Base-by-base conservation (phyloP, 1,284 basidiomycete species). In the Puccinia horiana region DNA sequence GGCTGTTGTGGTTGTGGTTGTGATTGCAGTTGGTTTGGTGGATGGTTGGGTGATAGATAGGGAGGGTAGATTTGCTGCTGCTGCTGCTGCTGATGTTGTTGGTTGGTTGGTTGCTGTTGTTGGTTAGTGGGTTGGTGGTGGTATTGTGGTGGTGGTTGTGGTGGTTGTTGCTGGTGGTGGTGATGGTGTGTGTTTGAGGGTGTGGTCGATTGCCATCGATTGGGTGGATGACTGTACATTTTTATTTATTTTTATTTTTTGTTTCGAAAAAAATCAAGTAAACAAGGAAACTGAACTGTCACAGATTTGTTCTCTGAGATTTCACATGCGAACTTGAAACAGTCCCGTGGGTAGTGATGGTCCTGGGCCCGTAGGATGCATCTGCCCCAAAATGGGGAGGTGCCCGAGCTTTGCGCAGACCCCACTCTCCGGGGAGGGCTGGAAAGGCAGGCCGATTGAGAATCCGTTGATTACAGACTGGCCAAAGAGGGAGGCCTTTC, bases 21-120 rank as follows among this genome's bases (percentile, higher is more conserved):
- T 40, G 4, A n/a, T 70, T 70, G 42, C 42, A 3, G 26, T 42
- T 63, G 61, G 40, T 42, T 6, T 42, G 9, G 35, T 40, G n/a
- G n/a, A 42, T 70, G 65, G 4, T n/a, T n/a, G n/a, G n/a, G n/a
- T n/a, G 63, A 4, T 67, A 9, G 67, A 16, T 44, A n/a, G 69
- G 26, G 44, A 54, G 35, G 16, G 63, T 74, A n/a, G 63, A 44
- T 35, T 40, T 75, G 35, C 49, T 67, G 63, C n/a, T 73, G 63
- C 44, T 81, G 75, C 56, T 82, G 23, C 63, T 78, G 61, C 65
- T 63, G 70, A 32, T 74, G 49, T 32, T 75, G 73, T 29, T 32
- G 49, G 73, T n/a, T 23, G 84, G 84, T 5, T 81, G 83, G 69
- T 58, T 81, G 75, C 77, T 83, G 40, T 49, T 52, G 26, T 75